Conservation (phyloP, 768 basidiomycete species). For the Mycena galopus region DNA sequence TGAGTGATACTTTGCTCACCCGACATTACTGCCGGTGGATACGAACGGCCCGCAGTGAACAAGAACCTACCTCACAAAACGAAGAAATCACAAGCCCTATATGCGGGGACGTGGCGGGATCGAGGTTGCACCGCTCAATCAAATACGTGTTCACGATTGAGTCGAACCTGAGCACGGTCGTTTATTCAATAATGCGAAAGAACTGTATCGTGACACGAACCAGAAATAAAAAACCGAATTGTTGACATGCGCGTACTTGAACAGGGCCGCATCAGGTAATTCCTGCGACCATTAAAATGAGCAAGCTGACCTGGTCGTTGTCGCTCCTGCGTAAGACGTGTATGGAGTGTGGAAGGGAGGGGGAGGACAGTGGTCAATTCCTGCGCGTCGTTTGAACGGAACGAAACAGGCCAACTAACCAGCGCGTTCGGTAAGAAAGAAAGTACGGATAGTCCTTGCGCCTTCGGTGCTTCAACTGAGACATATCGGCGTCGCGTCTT, state of each 20-base stretch:
- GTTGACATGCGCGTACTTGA: conserved; percentile 78
- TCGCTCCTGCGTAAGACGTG: conserved; percentile 79
- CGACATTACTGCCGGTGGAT: no score
- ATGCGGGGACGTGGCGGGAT: conserved; percentile 61
- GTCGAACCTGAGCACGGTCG: conserved; percentile 88
- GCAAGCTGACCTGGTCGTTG: conserved; percentile 70
- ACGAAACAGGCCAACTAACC: conserved; percentile 22
- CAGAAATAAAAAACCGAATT: conserved; percentile 71
- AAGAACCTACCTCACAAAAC: conserved; percentile 66
- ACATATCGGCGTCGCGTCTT: conserved; percentile 23
- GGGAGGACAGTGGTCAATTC: no score
- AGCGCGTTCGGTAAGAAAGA: conserved; percentile 32
- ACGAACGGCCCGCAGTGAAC: no score
- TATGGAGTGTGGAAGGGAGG: no score
- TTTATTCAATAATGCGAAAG: no score
- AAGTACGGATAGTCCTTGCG: conserved; percentile 31
- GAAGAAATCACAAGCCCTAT: conserved; percentile 88
- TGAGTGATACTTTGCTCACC: no score
- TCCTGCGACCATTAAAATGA: no score
- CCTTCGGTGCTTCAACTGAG: conserved; percentile 27
- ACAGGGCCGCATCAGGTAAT: no score
- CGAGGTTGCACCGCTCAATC: conserved; percentile 70
- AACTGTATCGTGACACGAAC: background rate
- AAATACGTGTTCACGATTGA: conserved; percentile 87
- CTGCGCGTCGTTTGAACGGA: no score